Evolutionary conservation across 352 stramenopile genomes (phyloP).

Genomic region (Phytophthora europaea): DNA sequence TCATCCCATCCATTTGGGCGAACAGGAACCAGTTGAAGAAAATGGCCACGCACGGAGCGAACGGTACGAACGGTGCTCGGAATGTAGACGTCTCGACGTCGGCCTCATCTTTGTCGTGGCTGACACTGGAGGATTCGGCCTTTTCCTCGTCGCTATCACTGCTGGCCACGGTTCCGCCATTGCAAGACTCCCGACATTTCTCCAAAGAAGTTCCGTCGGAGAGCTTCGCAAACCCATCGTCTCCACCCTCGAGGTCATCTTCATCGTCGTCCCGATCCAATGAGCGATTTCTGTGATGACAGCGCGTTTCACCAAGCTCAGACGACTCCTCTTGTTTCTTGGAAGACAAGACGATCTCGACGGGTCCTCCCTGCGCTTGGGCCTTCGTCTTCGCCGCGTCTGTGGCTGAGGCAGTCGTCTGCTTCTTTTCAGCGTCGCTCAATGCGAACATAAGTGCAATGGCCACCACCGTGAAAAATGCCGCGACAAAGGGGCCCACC

Average conservation of each 20-base stretch:
- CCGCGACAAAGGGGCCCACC: constrained; percentile 54
- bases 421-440: constrained; percentile 53
- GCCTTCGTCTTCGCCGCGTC: constrained; percentile 12
- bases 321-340: constrained; percentile 34
- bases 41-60: constrained; percentile 82
- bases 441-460: constrained; percentile 66
- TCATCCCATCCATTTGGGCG: constrained; percentile 77
- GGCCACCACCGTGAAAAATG: constrained; percentile 60
- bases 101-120: constrained; percentile 39
- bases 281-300: constrained; percentile 27
- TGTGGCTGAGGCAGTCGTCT: constrained; percentile 2
- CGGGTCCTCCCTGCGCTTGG: constrained; percentile 15
- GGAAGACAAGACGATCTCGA: constrained; percentile 30
- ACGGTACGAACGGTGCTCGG: constrained; percentile 78
- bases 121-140: constrained; percentile 12
- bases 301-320: background rate
- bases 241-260: constrained; percentile 6
- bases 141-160: constrained; percentile 34
- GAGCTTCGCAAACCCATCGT: constrained; percentile 5
- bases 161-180: constrained; percentile 17
- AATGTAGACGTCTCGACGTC: constrained; percentile 56
- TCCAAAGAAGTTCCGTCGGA: constrained; percentile 17
- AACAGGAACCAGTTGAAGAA: constrained; percentile 93
- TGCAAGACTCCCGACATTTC: constrained; percentile 6
- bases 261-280: constrained; percentile 27